These are phyloP conservation scores for Lentinula sp. DNA, from an alignment of 768 basidiomycete genomes.

Conservation along the genomic window DNA sequence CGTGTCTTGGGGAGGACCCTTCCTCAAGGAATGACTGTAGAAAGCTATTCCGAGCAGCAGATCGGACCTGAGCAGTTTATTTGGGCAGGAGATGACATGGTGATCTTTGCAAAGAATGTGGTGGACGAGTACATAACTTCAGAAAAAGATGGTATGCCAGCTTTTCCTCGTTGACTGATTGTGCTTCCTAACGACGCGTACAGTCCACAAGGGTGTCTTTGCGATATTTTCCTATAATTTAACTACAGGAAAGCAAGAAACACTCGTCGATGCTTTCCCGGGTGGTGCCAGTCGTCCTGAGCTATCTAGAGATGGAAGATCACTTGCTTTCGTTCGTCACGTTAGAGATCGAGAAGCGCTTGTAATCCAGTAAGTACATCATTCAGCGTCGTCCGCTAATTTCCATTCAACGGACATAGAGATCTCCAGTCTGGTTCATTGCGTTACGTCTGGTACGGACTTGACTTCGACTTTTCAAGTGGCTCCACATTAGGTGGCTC, in stretches of 20 bases:
- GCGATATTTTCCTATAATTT: constrained; percentile 61
- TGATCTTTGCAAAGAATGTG: constrained; percentile 66
- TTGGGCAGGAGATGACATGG: constrained; percentile 48
- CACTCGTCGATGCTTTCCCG: constrained; percentile 48
- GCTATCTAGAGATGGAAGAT: constrained; percentile 59
- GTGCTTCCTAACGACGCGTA: neutral
- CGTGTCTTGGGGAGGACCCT: constrained; percentile 50
- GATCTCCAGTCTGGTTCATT: constrained; percentile 63
- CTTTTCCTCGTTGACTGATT: neutral
- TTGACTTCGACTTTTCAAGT: constrained; percentile 55
- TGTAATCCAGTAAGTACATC: constrained; percentile 53
- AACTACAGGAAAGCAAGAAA: constrained; percentile 44
- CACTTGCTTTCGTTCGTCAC: constrained; percentile 69
- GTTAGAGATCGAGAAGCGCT: constrained; percentile 68
- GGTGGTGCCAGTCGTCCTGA: constrained; percentile 71
- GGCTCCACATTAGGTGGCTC: constrained; percentile 73
- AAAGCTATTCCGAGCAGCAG: constrained; percentile 60
- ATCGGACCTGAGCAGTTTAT: constrained; percentile 70
- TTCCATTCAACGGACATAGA: constrained; percentile 23
- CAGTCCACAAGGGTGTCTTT: constrained; percentile 67
- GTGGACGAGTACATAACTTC: constrained; percentile 26
- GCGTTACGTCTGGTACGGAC: constrained; percentile 59
- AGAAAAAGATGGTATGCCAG: neutral
- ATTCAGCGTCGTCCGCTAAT: neutral
- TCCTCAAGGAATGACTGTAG: constrained; percentile 53